Base-by-base conservation (phyloP, 768 basidiomycete genomes). In the Termitomyces sp. region DNA sequence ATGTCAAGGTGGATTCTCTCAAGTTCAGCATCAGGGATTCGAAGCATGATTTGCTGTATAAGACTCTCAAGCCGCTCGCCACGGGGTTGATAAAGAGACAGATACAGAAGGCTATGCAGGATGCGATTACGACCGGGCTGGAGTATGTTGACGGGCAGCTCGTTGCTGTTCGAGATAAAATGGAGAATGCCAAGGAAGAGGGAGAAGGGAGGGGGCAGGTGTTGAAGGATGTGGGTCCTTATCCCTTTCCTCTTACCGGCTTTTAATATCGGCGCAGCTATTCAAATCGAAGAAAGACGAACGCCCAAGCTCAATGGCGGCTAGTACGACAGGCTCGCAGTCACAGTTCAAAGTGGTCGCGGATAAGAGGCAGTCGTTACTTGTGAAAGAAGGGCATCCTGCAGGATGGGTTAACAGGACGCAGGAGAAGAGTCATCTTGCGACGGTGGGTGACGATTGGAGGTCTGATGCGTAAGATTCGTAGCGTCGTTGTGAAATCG, bases 71-170 rank as follows among this genome's bases (percentile, higher is more conserved):
- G 55, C 88, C 89, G 4, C 79, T 94, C 43, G 91, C 91, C 13
- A 93, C 86, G 2, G 84, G 83, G 6, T 75, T 97, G 41, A 86
- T 99, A 66, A 95, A 95, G 82, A 82, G 78, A 64, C 88, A 84
- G 71, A 76, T 84, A 30, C 68, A 79, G 64, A 81, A 80, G 63
- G 81, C 79, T 4, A 67, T 84, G 26, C 63, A 82, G 69, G 87
- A 86, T 55, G 86, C 86, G 3, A 83, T 98, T 56, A 81, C 77
- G 48, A 91, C 91, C 16, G 93, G 86, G 0, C 75, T 98, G 61
- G 93, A 93, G 71, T 91, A 94, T 64, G 76, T 94, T 44, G 94
- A 98, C 66, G 89, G 88, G 16, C 93, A 95, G 75, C 83, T 98
- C 20, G 89, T 93, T 26, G 79, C 82, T n/a, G 92, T 98, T 48